A percentile compares a stretch with the other conserved stretches of the same genome.
Evolutionary conservation across 129 eudicot genomes (phyloP).

Genomic region (Rutidosis leptorrhynchoides): DNA sequence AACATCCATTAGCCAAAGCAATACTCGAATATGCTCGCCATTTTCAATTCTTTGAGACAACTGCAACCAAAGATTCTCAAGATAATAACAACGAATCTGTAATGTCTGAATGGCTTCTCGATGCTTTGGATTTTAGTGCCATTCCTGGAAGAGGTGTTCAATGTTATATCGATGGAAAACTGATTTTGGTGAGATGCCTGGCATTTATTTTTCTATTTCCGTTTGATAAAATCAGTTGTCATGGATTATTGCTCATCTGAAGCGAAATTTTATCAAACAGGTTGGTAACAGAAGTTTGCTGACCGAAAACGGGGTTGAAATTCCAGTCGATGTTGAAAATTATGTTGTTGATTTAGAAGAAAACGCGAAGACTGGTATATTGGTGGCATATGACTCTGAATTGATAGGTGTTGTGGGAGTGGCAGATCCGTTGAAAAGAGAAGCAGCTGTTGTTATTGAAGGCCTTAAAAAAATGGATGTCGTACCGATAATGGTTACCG

Average conservation of each 20-base stretch:
- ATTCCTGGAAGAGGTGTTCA: slow-evolving; percentile 92
- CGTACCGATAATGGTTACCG: slow-evolving; percentile 96
- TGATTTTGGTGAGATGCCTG: slow-evolving; percentile 61
- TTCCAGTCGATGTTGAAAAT: slow-evolving; percentile 54
- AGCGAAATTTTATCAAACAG: slow-evolving; percentile 35
- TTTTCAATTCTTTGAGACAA: slow-evolving; percentile 83
- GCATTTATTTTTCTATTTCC: not conserved
- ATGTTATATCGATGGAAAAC: slow-evolving; percentile 63
- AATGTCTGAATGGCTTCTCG: slow-evolving; percentile 82
- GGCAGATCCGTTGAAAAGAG: slow-evolving; percentile 94
- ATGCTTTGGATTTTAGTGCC: slow-evolving; percentile 62
- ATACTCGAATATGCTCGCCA: slow-evolving; percentile 85
- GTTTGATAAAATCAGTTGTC: not conserved
- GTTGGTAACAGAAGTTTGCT: slow-evolving; percentile 89
- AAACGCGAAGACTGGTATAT: slow-evolving; percentile 81
- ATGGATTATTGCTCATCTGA: slow-evolving; percentile 18
- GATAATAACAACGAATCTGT: slow-evolving; percentile 30
- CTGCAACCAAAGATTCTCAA: slow-evolving; percentile 46
- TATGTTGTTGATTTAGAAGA: slow-evolving; percentile 87
- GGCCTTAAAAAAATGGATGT: slow-evolving; percentile 93
- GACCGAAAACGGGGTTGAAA: slow-evolving; percentile 52
- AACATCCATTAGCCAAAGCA: slow-evolving; percentile 94
- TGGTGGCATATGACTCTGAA: slow-evolving; percentile 60
- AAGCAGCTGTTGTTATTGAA: slow-evolving; percentile 90
- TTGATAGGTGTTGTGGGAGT: slow-evolving; percentile 81